phyloP scores from a whole-genome alignment of 208 protist genomes.

The Balamuthia mandrillaris region DNA sequence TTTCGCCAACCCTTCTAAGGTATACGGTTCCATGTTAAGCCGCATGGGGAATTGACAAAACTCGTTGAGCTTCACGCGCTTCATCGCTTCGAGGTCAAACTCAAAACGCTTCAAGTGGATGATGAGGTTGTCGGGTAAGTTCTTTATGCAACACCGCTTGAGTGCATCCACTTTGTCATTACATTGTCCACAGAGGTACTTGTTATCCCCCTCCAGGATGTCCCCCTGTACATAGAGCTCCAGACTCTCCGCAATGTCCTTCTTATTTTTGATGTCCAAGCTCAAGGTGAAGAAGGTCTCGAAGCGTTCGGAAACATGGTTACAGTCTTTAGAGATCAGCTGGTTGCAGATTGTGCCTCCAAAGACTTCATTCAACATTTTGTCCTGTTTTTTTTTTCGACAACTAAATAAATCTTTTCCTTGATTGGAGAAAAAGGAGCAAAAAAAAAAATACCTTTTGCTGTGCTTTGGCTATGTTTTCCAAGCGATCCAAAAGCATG shows the following conservation, averaged over 20 bases:
- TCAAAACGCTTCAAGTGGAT: slow-evolving; percentile 84
- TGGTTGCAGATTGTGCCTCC: slow-evolving; percentile 61
- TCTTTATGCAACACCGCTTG: slow-evolving; percentile 67
- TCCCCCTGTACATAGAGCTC: slow-evolving; percentile 74
- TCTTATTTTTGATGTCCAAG: slow-evolving; percentile 78
- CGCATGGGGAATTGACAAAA: slow-evolving; percentile 66
- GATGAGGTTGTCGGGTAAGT: slow-evolving; percentile 75
- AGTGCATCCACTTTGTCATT: slow-evolving; percentile 51
- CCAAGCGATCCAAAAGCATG: slow-evolving; percentile 73
- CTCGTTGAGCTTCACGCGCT: slow-evolving; percentile 79
- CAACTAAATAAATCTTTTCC: no score
- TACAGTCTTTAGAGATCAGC: slow-evolving; percentile 65
- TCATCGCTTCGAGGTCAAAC: slow-evolving; percentile 79
- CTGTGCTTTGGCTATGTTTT: no score
- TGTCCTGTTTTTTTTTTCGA: no score
- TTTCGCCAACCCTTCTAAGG: slow-evolving; percentile 62
- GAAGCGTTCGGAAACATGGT: slow-evolving; percentile 62
- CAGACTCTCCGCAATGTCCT: slow-evolving; percentile 69
- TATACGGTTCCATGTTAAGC: slow-evolving; percentile 80
- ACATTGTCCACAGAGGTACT: slow-evolving; percentile 70
- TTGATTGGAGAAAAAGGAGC: no score
- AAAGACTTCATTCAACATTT: slow-evolving; percentile 62
- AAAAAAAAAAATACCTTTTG: no score
- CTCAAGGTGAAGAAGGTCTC: slow-evolving; percentile 68
- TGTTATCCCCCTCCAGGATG: slow-evolving; percentile 78